Evolutionary conservation across 441 rosid species (phyloP).

Genomic region (Isatis lusitanica): DNA sequence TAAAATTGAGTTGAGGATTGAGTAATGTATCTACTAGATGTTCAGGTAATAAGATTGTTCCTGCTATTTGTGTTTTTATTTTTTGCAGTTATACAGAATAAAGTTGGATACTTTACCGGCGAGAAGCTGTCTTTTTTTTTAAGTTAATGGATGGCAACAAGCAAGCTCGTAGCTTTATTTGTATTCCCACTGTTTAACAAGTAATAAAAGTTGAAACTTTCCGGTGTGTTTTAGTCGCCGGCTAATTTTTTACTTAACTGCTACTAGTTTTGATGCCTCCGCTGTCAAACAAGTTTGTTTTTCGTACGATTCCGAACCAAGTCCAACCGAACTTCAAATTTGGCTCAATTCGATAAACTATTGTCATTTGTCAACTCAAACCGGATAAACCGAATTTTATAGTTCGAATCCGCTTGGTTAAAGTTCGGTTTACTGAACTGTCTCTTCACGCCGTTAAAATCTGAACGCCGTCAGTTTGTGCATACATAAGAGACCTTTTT

Average conservation of each 20-base stretch:
- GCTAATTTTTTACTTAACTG: neutral
- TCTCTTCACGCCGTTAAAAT: too few species aligned
- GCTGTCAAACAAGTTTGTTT: neutral
- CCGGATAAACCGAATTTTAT: too few species aligned
- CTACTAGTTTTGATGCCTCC: neutral
- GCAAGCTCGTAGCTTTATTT: conserved; percentile 15
- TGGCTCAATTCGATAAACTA: too few species aligned
- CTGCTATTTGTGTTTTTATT: neutral
- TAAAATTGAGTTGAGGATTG: neutral
- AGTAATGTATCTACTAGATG: neutral
- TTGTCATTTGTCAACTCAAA: too few species aligned
- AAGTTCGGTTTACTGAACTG: too few species aligned
- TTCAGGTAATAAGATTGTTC: neutral
- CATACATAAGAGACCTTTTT: too few species aligned
- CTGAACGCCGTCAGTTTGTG: too few species aligned
- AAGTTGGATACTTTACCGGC: conserved; percentile 12
- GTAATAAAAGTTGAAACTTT: conserved; percentile 23
- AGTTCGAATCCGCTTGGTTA: too few species aligned
- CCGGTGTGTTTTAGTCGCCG: neutral
- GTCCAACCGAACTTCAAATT: too few species aligned
- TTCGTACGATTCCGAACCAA: too few species aligned
- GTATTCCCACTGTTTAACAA: neutral
- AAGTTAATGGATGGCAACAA: neutral
- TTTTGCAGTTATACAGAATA: conserved; percentile 3
- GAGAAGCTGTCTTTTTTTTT: neutral